These are phyloP conservation scores for Candida sakaeoensis DNA, from an alignment of 805 yeast species.

Conservation along the genomic window DNA sequence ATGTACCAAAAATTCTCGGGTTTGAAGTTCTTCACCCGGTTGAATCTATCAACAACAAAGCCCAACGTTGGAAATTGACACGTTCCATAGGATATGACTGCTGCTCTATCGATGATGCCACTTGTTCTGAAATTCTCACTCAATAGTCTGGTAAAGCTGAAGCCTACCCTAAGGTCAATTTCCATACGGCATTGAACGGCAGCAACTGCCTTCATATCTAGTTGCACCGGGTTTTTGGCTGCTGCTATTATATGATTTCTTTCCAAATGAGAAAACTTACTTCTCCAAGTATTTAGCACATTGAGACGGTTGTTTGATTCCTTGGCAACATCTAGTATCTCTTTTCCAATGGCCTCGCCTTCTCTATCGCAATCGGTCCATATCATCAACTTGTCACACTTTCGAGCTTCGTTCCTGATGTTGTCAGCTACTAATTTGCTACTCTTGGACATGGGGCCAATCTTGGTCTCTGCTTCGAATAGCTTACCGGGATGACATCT, in stretches of 20 bases:
- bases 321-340: conserved; percentile 68
- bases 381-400: conserved; percentile 66
- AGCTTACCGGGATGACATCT: conserved; percentile 58
- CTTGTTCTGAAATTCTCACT: conserved; percentile 47
- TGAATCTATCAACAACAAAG: conserved; percentile 88
- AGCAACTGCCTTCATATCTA: conserved; percentile 67
- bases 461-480: conserved; percentile 66
- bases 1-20: conserved; percentile 83
- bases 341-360: conserved; percentile 90
- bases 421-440: conserved; percentile 52
- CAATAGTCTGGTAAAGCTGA: conserved; percentile 79
- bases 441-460: conserved; percentile 31
- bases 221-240: conserved; percentile 58
- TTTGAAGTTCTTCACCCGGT: conserved; percentile 64
- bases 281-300: conserved; percentile 55
- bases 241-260: conserved; percentile 69
- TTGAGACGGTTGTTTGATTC: conserved; percentile 45
- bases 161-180: conserved; percentile 84
- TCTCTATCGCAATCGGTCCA: conserved; percentile 99
- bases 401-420: conserved; percentile 60
- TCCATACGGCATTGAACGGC: conserved; percentile 89
- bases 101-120: conserved; percentile 24
- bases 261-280: conserved; percentile 85
- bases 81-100: conserved; percentile 72
- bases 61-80: conserved; percentile 98